Evolutionary conservation across 495 filamentous ascomycete genomes (phyloP), one percentile per base, ranked within the genome.

Genomic region (Xylaria nigripes): DNA sequence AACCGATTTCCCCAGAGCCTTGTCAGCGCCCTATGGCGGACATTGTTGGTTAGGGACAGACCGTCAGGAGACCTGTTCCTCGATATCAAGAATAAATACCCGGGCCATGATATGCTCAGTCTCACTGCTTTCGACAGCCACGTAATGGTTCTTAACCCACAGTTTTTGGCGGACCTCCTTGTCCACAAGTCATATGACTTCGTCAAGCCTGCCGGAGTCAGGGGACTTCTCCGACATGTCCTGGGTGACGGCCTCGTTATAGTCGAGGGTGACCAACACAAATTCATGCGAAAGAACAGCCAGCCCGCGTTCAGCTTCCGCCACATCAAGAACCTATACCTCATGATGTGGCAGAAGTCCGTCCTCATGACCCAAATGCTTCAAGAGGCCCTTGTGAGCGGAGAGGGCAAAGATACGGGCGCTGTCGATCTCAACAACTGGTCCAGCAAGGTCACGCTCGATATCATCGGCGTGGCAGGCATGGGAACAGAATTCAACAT

Each of bases 191-290:
- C 71, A 40, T 89, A 91, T 55, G 81, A 85, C 4, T 92, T 89
- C 57, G 65, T 77, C 38, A 90, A 90, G 56, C 87, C 87, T 0
- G 42, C 53, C 3, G 67, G 78, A 16, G 54, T 87, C 24, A 68
- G 76, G 9, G 57, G 65, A 3, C 71, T 74, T 5, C 58, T 93
- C 13, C 72, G 73, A 13, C 71, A 72, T 6, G 59, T 89, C 1
- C 65, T 87, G 4, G 88, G 88, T 0, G 66, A 84, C 51, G 87
- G 89, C 0, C 64, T 93, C 3, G 61, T 91, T 8, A 73, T 90
- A 12, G 82, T 85, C 0, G 87, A 92, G 65, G 87, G 87, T 16
- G 83, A 86, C 19, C 83, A 85, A 47, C 86, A 90, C 56, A 87
- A 82, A 71, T 77, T 74, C 32, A 84, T 90, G 71, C 74, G 86